Base-by-base conservation (phyloP, 768 basidiomycete genomes). In the Baorangia bicolor region DNA sequence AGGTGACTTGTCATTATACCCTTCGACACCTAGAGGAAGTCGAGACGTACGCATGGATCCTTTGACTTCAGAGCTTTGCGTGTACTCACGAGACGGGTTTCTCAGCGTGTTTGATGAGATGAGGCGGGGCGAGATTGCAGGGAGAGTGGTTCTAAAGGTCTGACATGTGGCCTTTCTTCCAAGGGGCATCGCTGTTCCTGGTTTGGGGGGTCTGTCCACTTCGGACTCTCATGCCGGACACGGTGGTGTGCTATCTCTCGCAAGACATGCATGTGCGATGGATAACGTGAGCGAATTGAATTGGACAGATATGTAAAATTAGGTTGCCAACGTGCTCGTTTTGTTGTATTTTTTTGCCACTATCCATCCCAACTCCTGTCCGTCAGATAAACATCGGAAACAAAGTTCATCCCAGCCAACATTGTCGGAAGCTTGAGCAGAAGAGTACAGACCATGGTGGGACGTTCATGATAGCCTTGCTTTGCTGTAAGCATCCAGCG, bases 1-100 rank as follows among this genome's bases (percentile, higher is more conserved):
- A 76, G 49, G 78, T 82, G 56, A 71, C 64, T 51, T 69, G 69
- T 49, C 53, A 59, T 23, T 71, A 68, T 39, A 53, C 56, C 12
- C 45, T 72, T 38, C 49, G 64, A 43, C 49, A 42, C 0, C 60
- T 77, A 33, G 59, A 64, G 10, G 66, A 73, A 34, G 59, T 76
- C 43, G 59, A 67, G n/a, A 58, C 60, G 58, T 68, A 41, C n/a
- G 66, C 27, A 11, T 13, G 3, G 3, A 16, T 47, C 14, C 14
- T 30, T 44, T 41, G 5, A 5, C 7, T 18, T 12, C 5, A 14
- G 8, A 23, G 9, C 14, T 8, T 23, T 21, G 3, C 8, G 13
- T 39, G 31, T 39, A 2, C 51, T 50, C 33, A 58, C 5, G n/a
- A 5, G 3, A n/a, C n/a, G 9, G 8, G 2, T 31, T 35, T 40